These are phyloP conservation scores for Jatropha multifida DNA, from an alignment of 441 rosid species.

Conservation along the genomic window DNA sequence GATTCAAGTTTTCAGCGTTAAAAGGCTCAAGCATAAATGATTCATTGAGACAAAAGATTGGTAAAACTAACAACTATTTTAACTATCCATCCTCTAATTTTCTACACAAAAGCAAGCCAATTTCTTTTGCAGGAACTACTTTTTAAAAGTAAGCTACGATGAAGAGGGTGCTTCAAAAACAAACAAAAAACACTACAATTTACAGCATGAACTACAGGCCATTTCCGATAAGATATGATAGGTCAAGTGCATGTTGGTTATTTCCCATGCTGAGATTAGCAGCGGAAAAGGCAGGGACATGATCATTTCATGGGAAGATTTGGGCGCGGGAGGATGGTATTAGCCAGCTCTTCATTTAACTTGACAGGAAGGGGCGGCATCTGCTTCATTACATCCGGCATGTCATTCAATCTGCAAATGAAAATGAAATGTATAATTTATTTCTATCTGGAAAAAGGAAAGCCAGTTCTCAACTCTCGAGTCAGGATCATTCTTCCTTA, in stretches of 20 bases:
- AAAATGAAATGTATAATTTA: background rate
- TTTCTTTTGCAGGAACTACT: background rate
- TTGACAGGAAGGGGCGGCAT: slow-evolving; percentile 53
- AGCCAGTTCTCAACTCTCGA: background rate
- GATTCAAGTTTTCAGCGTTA: too few species aligned
- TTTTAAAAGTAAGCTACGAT: slow-evolving; percentile 3
- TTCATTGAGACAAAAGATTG: background rate
- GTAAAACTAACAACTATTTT: background rate
- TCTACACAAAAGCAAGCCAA: background rate
- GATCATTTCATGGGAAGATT: slow-evolving; percentile 24
- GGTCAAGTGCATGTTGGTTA: slow-evolving; percentile 13
- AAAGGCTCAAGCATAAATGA: background rate
- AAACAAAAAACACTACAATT: slow-evolving; percentile 2
- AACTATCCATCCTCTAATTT: background rate
- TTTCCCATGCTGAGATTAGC: background rate
- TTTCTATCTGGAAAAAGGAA: background rate
- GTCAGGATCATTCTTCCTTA: background rate
- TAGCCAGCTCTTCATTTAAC: slow-evolving; percentile 39
- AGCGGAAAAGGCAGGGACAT: slow-evolving; percentile 9
- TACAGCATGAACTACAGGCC: slow-evolving; percentile 12
- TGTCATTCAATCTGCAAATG: slow-evolving; percentile 44
- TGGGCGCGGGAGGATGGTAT: slow-evolving; percentile 30
- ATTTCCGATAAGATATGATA: slow-evolving; percentile 4
- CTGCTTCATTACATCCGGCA: slow-evolving; percentile 45
- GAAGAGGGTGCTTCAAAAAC: background rate